Evolutionary conservation across 805 yeast species (phyloP), one percentile per base, ranked within the genome.

Genomic region (Millerozyma miso): DNA sequence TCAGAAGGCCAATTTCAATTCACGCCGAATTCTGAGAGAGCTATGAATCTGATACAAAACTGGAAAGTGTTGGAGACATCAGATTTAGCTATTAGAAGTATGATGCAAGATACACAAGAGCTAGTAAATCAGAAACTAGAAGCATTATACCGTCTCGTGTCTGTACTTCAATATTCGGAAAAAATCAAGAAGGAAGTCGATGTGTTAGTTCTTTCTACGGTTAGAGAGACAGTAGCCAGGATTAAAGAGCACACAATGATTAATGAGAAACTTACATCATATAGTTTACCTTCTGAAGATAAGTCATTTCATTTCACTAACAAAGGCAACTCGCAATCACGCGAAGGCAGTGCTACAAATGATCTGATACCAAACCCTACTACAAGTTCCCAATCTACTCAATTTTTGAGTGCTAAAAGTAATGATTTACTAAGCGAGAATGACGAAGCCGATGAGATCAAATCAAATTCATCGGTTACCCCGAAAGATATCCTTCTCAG

Each of bases 141-240:
- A 40, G 74, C 86, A 0, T 73, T 88, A 15, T 68, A 79, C 14
- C 69, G 97, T 54, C 70, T 86, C 42, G 82, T 87, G 12, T 85
- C 89, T 47, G 78, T 88, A 2, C 69, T 87, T 46, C 79, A 83
- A 42, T 88, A 84, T 58, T 81, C 86, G 16, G 84, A 84, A 49
- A 83, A 80, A 52, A 80, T 89, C 39, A 85, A 87, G 41, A 77
- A 74, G 40, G 96, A 90, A 60, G 85, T 88, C 3, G 93, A 88
- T 55, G 73, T 63, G 16, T 65, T 81, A 54, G 89, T 89, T 2
- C 62, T 85, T 19, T 63, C 69, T 31, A 70, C 83, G 1, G 86
- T 90, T 3, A 66, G 73, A 18, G 80, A 80, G 31, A 83, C 93
- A 0, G 74, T 88, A 2, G 60, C 65, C 31, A 77, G 74, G 51